A percentile compares a stretch with the other conserved stretches of the same genome.
Evolutionary conservation across 176 grass and related monocot genomes (phyloP).

Genomic region (Hordeum marinum): DNA sequence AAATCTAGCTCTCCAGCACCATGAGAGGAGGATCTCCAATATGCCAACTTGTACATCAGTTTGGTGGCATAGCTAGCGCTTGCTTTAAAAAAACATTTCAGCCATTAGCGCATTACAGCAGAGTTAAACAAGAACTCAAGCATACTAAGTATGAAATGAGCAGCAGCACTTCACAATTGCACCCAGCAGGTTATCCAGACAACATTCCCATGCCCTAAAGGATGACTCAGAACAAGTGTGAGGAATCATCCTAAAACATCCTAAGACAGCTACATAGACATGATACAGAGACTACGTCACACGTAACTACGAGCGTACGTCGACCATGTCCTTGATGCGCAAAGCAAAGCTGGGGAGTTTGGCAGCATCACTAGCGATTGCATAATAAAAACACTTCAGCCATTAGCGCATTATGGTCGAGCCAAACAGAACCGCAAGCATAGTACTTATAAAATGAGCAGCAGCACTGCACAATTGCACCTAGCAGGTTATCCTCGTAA

Average conservation of each 20-base stretch:
- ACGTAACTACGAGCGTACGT: background rate
- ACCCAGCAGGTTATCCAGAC: background rate
- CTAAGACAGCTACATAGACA: background rate
- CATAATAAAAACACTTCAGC: background rate
- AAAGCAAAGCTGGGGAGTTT: background rate
- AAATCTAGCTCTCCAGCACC: background rate
- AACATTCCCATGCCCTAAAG: constrained; percentile 2
- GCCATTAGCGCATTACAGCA: background rate
- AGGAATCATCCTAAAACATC: background rate
- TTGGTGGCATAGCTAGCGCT: background rate
- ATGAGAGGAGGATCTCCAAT: background rate
- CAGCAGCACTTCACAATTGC: background rate
- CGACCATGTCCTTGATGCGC: background rate
- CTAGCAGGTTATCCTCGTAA: background rate
- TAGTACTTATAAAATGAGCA: background rate
- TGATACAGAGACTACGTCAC: background rate
- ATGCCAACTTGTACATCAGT: background rate
- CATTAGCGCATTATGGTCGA: background rate
- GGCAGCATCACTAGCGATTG: background rate
- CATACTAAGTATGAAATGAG: background rate
- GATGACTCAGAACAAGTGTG: background rate
- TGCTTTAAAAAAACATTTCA: background rate
- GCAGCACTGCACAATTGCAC: background rate
- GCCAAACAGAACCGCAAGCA: background rate
- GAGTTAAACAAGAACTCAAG: background rate